Evolutionary conservation across 1,284 basidiomycete genomes (phyloP).

Genomic region (Dichomitus squalens): DNA sequence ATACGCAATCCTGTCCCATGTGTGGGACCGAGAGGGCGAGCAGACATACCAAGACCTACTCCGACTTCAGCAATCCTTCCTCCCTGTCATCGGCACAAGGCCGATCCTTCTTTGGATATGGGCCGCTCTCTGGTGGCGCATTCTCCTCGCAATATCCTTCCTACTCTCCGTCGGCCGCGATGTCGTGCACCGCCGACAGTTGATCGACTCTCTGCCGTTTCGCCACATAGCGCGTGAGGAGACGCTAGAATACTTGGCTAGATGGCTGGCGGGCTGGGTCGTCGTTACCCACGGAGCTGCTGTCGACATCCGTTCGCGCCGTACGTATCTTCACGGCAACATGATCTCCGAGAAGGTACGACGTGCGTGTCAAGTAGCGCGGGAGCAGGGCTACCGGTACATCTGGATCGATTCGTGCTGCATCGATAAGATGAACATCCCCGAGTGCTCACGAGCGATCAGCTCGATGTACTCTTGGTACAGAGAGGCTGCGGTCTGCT

Average conservation of each 20-base stretch:
- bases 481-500: neutral
- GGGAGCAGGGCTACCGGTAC: neutral
- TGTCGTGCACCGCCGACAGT: neutral
- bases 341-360: neutral
- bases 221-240: neutral
- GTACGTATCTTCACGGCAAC: neutral
- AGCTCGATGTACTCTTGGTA: neutral
- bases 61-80: neutral
- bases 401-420: constrained; percentile 12
- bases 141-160: neutral
- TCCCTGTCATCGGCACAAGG: neutral
- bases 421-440: no score
- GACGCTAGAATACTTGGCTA: neutral
- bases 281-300: neutral
- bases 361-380: neutral
- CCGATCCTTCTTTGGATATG: neutral
- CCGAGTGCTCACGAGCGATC: constrained; percentile 25
- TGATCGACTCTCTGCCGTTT: neutral
- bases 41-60: constrained; percentile 1
- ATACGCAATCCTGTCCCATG: constrained; percentile 2
- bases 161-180: neutral
- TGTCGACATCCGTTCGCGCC: neutral
- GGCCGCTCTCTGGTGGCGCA: neutral
- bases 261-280: neutral
- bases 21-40: neutral